phyloP scores from a whole-genome alignment of 225 moss, liverwort and hornwort species.

The Sphagnum contortum region DNA sequence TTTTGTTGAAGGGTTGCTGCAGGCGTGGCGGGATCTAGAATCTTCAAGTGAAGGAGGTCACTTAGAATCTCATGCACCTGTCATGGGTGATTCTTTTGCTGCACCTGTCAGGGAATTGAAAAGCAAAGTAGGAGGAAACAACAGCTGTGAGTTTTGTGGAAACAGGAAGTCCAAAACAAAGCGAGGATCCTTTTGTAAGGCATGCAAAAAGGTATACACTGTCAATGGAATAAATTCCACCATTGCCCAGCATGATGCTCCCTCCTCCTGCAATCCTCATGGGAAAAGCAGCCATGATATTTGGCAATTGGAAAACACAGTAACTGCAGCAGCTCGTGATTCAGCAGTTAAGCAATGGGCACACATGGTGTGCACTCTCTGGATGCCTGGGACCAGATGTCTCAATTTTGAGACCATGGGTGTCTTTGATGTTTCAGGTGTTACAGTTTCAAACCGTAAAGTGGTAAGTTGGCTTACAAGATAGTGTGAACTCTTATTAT shows the following conservation, averaged over 20 bases:
- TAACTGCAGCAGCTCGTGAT: slow-evolving; percentile 43
- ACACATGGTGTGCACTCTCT: slow-evolving; percentile 96
- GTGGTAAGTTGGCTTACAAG: slow-evolving; percentile 29
- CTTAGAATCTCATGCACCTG: too few relatives aligned
- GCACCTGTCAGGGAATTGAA: slow-evolving; percentile 5
- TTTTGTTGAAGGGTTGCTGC: slow-evolving; percentile 54
- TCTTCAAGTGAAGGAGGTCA: slow-evolving; percentile 8
- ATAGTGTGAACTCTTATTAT: too few relatives aligned
- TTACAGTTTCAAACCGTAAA: slow-evolving; percentile 58
- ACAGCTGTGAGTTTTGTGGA: slow-evolving; percentile 17
- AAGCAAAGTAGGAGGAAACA: slow-evolving; percentile 7
- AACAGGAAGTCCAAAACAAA: slow-evolving; percentile 15
- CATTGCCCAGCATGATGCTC: background rate
- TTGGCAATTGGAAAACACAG: slow-evolving; percentile 54
- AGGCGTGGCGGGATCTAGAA: slow-evolving; percentile 58
- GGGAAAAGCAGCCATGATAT: background rate
- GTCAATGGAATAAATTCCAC: background rate
- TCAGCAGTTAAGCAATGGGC: slow-evolving; percentile 72
- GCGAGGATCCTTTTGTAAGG: slow-evolving; percentile 19
- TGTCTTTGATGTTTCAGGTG: slow-evolving; percentile 78
- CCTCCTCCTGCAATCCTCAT: too few relatives aligned
- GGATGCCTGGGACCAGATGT: slow-evolving; percentile 99
- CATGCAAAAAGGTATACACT: slow-evolving; percentile 15
- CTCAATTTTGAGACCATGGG: slow-evolving; percentile 93
- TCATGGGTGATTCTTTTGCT: slow-evolving; percentile 2